These are phyloP conservation scores for Fusarium anguioides DNA, from an alignment of 2,329 filamentous ascomycete species.

Conservation along the genomic window DNA sequence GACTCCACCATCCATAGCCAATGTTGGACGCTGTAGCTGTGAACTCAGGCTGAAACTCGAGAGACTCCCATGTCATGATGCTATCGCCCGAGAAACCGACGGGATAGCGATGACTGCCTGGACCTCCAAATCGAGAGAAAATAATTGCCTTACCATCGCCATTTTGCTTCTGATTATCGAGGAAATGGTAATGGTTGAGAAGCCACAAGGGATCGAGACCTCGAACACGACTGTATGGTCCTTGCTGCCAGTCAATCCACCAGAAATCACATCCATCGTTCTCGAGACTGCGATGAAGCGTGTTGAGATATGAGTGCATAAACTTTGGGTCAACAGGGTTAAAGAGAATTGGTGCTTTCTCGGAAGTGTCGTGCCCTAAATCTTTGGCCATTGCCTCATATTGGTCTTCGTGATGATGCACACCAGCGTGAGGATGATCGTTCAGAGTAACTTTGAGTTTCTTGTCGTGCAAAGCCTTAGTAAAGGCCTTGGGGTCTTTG, in stretches of 20 bases:
- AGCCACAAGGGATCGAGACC: constrained; percentile 73
- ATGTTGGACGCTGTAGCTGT: constrained; percentile 74
- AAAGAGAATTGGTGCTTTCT: constrained; percentile 64
- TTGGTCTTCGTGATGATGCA: constrained; percentile 66
- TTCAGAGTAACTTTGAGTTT: constrained; percentile 68
- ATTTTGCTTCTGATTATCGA: constrained; percentile 57
- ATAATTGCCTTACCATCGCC: constrained; percentile 57
- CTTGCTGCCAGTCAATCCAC: constrained; percentile 78
- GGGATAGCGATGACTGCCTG: constrained; percentile 72
- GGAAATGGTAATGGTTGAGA: constrained; percentile 72
- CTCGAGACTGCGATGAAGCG: constrained; percentile 67
- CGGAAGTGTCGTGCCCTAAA: constrained; percentile 61
- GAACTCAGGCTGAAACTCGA: constrained; percentile 74
- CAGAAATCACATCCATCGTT: constrained; percentile 69
- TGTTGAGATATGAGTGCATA: constrained; percentile 67
- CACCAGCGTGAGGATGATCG: constrained; percentile 70
- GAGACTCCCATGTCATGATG: constrained; percentile 67
- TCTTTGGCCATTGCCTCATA: constrained; percentile 66
- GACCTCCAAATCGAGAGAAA: constrained; percentile 71
- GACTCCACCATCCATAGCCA: constrained; percentile 75
- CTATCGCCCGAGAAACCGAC: constrained; percentile 74
- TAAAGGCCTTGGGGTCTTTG: constrained; percentile 65
- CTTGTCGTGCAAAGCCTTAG: constrained; percentile 61
- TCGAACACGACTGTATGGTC: constrained; percentile 61
- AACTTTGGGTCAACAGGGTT: constrained; percentile 65